Base-by-base conservation (phyloP, 352 stramenopile species). In the Discostella stelligera region DNA sequence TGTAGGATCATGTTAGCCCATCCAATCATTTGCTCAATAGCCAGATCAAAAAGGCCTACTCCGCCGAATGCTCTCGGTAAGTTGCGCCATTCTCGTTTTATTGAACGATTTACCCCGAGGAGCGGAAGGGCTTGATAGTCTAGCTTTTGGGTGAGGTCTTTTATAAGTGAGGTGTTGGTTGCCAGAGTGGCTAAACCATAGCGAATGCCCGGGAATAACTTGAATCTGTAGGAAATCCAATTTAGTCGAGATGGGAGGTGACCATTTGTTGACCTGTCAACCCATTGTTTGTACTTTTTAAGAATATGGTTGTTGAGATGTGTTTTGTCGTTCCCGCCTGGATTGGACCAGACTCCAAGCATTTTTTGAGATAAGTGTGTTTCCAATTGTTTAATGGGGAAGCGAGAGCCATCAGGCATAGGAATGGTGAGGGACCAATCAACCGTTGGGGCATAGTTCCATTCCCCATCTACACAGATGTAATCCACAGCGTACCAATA, bases 1-100 rank as follows among this genome's bases (percentile, higher is more conserved):
- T 77, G 66, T 0, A 77, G 2, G 3, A 81, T 13, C 46, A 77
- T 61, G 39, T 81, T 81, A 0, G 77, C n/a, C 18, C 46, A 49
- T 11, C 4, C 20, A 11, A 64, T 59, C 0, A 18, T 54, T 3
- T 54, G 48, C 48, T 54, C 48, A n/a, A 54, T 16, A 14, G 48
- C 5, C 5, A 5, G 23, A 14, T 18, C 23, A 18, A 54, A 54
- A 4, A 54, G 48, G 23, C 48, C 11, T 14, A 54, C 23, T 14
- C 48, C 48, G 11, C 48, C 48, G 48, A 54, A 54, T 18, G 48
- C 48, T 18, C 48, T 54, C 5, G 18, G 4, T 54, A 54, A n/a
- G 4, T 14, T 54, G 4, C 48, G 11, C 11, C 48, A 54, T 14
- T 14, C 48, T 54, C 48, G 18, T 18, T 54, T 54, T 18, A 54